Evolutionary conservation across 1,284 basidiomycete genomes (phyloP), one percentile per base, ranked within the genome.

Genomic region (Sanghuangporus weigelae): DNA sequence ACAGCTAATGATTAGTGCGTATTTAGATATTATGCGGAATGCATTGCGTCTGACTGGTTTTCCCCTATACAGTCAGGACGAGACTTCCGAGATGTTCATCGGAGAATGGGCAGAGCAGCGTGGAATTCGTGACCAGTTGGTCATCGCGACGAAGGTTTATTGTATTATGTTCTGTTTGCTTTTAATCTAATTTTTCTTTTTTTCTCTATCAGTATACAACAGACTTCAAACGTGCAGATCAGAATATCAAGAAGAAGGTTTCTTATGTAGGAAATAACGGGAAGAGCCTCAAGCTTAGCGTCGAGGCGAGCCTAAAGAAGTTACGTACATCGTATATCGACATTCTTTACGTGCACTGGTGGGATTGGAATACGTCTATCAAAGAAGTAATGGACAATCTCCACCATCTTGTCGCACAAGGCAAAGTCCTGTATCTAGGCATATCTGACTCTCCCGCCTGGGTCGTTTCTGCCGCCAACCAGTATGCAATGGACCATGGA

Each of bases 41-140:
- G n/a, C n/a, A n/a, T n/a, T n/a, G n/a, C n/a, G n/a, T 4, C 14
- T 12, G 21, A 39, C 35, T 57, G 7, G 46, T 21, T 2, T 31
- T 21, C 1, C 59, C 8, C 19, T 4, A 38, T 42, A 21, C 55
- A 76, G 76, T 67, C 78, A 80, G 60, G 72, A 78, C 59, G 78
- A 76, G 40, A 69, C 74, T 38, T 77, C 74, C 0, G 81, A 82
- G 64, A 60, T 68, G 55, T 75, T 79, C 68, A 72, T 82, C 36
- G 81, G 81, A 14, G 79, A 81, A 66, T 82, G 80, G 81, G 75
- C 76, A 63, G 74, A 78, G 63, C 63, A 69, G 7, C 75, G 76
- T 21, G 71, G 71, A 2, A 79, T 77, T 55, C 74, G 81, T 19
- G 79, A 82, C 67, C 76, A 80, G 63, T 72, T 82, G 31, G 73